These are phyloP conservation scores for Urochloa ruziziensis DNA, from an alignment of 176 grass and related monocot genomes.

Conservation along the genomic window DNA sequence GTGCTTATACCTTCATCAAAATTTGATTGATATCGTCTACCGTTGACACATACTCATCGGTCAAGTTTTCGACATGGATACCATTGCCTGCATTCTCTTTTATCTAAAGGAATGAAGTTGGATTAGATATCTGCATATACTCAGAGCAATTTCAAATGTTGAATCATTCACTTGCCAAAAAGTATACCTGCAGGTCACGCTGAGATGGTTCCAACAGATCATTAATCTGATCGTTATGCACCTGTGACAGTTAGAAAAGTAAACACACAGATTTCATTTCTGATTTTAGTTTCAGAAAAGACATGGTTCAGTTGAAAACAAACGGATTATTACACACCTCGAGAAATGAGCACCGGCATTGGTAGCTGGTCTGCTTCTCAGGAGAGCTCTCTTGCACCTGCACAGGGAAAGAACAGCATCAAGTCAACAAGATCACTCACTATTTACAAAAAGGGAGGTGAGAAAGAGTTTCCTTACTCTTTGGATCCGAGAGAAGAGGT, in stretches of 20 bases:
- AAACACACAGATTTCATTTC: background rate
- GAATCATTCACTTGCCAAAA: background rate
- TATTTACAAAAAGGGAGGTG: background rate
- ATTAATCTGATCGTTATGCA: constrained; percentile 89
- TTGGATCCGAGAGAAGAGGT: constrained; percentile 73
- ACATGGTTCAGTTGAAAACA: background rate
- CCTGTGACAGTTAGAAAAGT: constrained; percentile 42
- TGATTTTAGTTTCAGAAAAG: constrained; percentile 4
- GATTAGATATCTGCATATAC: constrained; percentile 18
- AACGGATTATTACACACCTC: constrained; percentile 51
- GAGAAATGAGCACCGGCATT: constrained; percentile 88
- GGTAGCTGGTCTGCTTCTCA: constrained; percentile 75
- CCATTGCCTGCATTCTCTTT: constrained; percentile 69
- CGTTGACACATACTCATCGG: constrained; percentile 83
- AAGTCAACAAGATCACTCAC: background rate
- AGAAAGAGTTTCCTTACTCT: constrained; percentile 33
- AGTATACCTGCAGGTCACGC: constrained; percentile 77
- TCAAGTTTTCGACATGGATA: constrained; percentile 81
- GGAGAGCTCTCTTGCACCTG: constrained; percentile 58
- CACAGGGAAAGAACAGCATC: constrained; percentile 10
- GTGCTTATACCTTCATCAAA: constrained; percentile 75
- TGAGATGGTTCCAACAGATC: constrained; percentile 94
- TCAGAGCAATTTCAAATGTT: background rate
- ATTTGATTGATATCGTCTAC: constrained; percentile 83
- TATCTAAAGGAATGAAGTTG: constrained; percentile 45